Evolutionary conservation across 2,329 filamentous ascomycete species (phyloP), one percentile per base, ranked within the genome.

Genomic region (Tolypocladium endophyticum): DNA sequence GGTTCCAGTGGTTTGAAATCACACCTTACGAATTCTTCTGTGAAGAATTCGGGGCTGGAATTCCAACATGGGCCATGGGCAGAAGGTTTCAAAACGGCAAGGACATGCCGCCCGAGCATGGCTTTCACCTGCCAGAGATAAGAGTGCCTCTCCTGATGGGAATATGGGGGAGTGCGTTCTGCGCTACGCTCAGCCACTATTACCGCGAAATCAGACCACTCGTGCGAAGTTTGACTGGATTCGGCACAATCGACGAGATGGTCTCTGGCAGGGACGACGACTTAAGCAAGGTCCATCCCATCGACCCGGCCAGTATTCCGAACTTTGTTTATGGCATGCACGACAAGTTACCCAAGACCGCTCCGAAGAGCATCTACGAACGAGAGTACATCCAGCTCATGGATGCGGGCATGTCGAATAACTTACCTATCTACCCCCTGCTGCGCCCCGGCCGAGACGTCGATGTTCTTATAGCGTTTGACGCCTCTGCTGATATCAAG

Each of bases 351-450:
- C 88, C 91, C 0, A 74, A 83, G 0, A 89, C 90, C 0, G 88
- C 88, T n/a, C 92, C 94, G 0, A 83, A 87, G 38, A 91, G 85
- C 60, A 84, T 96, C 45, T 86, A 89, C 67, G 78, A 84, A 23
- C 81, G 80, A 18, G 80, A 87, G 53, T 88, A 96, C 70, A 80
- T 93, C 23, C 87, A 90, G 64, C 81, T 93, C 20, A 97, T 97
- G 92, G 94, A 99, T 72, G 92, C 94, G 1, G 94, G 94, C 57
- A 99, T 99, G 94, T 95, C 90, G 64, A 97, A 99, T 71, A 99
- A 99, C 69, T 79, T 99, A 11, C 94, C 94, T 1, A 92, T 97
- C 50, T 99, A 99, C 71, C 94, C 94, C 0, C 81, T 97, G 4
- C 85, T 99, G 23, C 86, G 94, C 14, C 91, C 91, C 0, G 93